Percentiles rank a stretch among this genome's conserved stretches.
phyloP scores from a whole-genome alignment of 495 filamentous ascomycete species.

The Astrothelium subdiscretum region DNA sequence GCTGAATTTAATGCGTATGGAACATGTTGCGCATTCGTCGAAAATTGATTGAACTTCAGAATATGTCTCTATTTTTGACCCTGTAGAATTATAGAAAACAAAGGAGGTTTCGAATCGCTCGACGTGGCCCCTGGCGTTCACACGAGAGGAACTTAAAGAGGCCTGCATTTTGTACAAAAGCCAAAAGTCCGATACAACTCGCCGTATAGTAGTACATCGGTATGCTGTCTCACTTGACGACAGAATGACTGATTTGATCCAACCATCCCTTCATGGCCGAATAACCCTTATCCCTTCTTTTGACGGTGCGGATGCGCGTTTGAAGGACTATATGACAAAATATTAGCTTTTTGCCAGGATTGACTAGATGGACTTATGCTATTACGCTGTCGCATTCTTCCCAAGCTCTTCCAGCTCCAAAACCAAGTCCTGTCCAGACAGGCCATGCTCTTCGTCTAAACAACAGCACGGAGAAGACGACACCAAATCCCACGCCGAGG shows the following conservation, averaged over 20 bases:
- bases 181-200: not conserved
- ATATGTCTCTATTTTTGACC: not conserved
- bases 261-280: conserved; percentile 14
- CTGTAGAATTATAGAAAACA: not conserved
- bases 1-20: not conserved
- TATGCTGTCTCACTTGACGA: not conserved
- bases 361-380: not conserved
- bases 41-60: not conserved
- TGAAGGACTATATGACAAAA: conserved; percentile 21
- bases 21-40: not conserved
- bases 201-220: not conserved
- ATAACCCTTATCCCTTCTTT: conserved; percentile 20
- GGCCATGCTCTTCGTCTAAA: conserved; percentile 98
- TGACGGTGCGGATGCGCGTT: conserved; percentile 20
- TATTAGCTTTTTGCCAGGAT: not conserved
- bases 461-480: conserved; percentile 93
- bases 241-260: not conserved
- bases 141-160: not conserved
- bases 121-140: not conserved
- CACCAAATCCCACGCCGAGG: conserved; percentile 87
- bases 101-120: not conserved
- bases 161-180: not conserved
- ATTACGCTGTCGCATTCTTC: conserved; percentile 65
- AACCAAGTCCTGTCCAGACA: conserved; percentile 80
- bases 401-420: conserved; percentile 91